Percentiles rank a stretch among this genome's conserved stretches.
phyloP scores from a whole-genome alignment of 345 rosid species.

The Ailanthus altissimus region DNA sequence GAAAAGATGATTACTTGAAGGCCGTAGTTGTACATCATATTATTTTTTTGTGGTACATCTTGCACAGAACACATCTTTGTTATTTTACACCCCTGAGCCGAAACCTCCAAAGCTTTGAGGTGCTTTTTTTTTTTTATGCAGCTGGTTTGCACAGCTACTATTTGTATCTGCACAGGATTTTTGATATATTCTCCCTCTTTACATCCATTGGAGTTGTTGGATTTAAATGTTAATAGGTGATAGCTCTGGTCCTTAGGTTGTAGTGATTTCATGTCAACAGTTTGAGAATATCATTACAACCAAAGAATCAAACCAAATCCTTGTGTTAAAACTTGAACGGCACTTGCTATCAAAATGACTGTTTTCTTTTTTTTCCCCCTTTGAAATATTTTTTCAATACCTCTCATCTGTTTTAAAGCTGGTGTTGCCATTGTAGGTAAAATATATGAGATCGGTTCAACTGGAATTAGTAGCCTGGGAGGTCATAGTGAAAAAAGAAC shows the following conservation, averaged over 20 bases:
- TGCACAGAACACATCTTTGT: not conserved
- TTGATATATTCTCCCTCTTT: not conserved
- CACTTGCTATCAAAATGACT: not conserved
- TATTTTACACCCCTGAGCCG: not conserved
- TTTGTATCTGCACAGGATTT: too few relatives aligned
- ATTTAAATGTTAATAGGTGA: not conserved
- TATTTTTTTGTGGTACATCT: not conserved
- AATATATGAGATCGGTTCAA: slow-evolving; percentile 91
- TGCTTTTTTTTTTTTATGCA: not conserved
- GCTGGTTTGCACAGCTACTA: not conserved
- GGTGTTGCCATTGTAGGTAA: slow-evolving; percentile 51
- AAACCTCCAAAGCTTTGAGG: not conserved
- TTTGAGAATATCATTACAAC: not conserved
- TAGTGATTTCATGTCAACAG: not conserved
- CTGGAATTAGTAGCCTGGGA: slow-evolving; percentile 94
- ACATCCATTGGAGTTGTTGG: not conserved
- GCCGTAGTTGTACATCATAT: not conserved
- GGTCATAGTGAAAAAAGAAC: slow-evolving; percentile 82
- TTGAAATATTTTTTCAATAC: not conserved
- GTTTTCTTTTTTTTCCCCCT: not conserved
- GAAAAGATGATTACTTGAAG: not conserved
- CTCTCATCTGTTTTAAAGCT: not conserved
- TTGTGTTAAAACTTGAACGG: not conserved
- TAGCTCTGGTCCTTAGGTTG: not conserved
- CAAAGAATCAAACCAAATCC: not conserved